phyloP scores from a whole-genome alignment of 2,329 filamentous ascomycete genomes.

The Saccharata proteae region DNA sequence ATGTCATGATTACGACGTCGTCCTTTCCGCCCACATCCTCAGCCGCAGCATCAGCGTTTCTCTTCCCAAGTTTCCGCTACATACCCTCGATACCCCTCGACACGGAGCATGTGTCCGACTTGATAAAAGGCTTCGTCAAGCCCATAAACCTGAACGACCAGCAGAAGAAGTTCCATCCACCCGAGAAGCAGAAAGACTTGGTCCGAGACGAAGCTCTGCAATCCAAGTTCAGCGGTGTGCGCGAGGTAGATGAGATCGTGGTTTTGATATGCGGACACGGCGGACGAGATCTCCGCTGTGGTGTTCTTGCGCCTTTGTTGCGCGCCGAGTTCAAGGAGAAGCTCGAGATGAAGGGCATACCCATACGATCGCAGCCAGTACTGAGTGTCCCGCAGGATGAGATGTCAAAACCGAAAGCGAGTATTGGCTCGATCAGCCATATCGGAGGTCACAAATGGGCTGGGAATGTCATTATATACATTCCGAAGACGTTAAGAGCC shows the following conservation, averaged over 20 bases:
- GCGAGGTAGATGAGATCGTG: slow-evolving; percentile 54
- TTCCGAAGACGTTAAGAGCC: slow-evolving; percentile 42
- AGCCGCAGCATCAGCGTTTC: slow-evolving; percentile 49
- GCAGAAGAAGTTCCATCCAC: slow-evolving; percentile 43
- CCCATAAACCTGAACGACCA: slow-evolving; percentile 49
- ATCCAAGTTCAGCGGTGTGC: slow-evolving; percentile 40
- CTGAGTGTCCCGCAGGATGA: slow-evolving; percentile 23
- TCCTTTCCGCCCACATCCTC: slow-evolving; percentile 51
- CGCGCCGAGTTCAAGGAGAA: slow-evolving; percentile 55
- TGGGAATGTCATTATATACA: slow-evolving; percentile 71
- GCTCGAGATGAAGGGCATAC: slow-evolving; percentile 37
- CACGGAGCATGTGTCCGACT: slow-evolving; percentile 40
- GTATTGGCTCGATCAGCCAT: slow-evolving; percentile 63
- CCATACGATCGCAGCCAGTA: slow-evolving; percentile 28
- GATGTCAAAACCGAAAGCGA: slow-evolving; percentile 26
- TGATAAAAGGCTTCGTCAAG: slow-evolving; percentile 55
- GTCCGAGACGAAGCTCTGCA: slow-evolving; percentile 37
- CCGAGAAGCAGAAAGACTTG: slow-evolving; percentile 34
- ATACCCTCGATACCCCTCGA: slow-evolving; percentile 57
- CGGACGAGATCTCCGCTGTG: slow-evolving; percentile 70
- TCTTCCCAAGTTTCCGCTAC: slow-evolving; percentile 77
- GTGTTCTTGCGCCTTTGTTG: slow-evolving; percentile 64
- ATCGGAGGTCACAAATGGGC: slow-evolving; percentile 79
- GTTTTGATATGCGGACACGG: slow-evolving; percentile 84
- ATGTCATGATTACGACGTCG: slow-evolving; percentile 62